Evolutionary conservation across 1,284 basidiomycete genomes (phyloP), one percentile per base, ranked within the genome.

Genomic region (Fomitopsis betulina): DNA sequence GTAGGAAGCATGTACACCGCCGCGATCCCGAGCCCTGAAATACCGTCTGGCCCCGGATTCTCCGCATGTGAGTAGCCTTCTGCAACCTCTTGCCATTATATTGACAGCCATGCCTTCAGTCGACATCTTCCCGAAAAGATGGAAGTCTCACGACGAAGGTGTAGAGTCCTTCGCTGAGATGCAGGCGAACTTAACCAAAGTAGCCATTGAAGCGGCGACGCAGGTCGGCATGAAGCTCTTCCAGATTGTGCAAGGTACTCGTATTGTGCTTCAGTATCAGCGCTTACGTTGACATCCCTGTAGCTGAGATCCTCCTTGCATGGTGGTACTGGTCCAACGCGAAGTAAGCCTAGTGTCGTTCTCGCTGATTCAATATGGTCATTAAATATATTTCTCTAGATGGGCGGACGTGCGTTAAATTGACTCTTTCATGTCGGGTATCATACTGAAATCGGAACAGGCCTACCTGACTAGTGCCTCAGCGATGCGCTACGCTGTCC

Each of bases 291-390:
- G 13, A 27, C 32, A 15, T 9, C 5, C 21, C 40, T 54, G 19
- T 49, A 89, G 88, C 86, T 15, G 76, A 79, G 54, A 75, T 86
- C 21, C 76, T 89, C 45, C 72, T 89, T 50, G 80, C 79, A 12
- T 87, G 86, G 81, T 89, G 86, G 70, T 88, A 87, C 63, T 87
- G 86, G 80, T 83, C 80, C 51, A 83, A 89, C 67, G 85, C 84
- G 51, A 84, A 81, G 86, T 85, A 62, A 58, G 75, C 37, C 37
- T 32, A 10, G 35, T 23, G 9, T 55, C 6, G 19, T 43, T 37
- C 32, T 27, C 52, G 21, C 45, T 30, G 27, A 5, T 0, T 30
- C 8, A 8, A 30, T n/a, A 8, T 30, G 5, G 27, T 30, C 27
- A 8, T 30, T 30, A 30, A 30, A 30, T 4, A 30, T 4, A 8